These are phyloP conservation scores for Herpetomonas tarakana DNA, from an alignment of 208 protist species.

Conservation along the genomic window DNA sequence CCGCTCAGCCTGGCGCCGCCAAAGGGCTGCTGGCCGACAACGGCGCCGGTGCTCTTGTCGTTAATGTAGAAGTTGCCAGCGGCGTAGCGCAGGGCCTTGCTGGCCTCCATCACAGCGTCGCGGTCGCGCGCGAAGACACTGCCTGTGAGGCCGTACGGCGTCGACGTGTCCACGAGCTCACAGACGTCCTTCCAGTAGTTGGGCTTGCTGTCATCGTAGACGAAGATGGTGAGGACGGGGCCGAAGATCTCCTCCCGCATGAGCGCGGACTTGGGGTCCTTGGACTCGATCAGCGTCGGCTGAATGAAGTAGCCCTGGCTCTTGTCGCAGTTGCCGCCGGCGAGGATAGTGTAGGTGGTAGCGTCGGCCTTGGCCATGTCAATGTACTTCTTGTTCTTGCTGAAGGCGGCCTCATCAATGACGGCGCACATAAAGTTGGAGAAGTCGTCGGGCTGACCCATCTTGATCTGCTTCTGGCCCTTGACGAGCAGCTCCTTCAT, in stretches of 20 bases:
- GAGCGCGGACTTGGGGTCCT: slow-evolving; percentile 78
- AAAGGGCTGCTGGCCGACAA: slow-evolving; percentile 99
- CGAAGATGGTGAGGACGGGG: slow-evolving; percentile 95
- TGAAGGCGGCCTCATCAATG: slow-evolving; percentile 94
- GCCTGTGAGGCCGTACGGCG: slow-evolving; percentile 93
- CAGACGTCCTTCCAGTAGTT: slow-evolving; percentile 86
- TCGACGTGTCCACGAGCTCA: slow-evolving; percentile 81
- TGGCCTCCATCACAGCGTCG: slow-evolving; percentile 53
- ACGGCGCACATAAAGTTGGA: slow-evolving; percentile 94
- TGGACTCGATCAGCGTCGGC: slow-evolving; percentile 94
- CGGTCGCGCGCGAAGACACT: slow-evolving; percentile 91
- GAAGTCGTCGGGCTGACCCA: slow-evolving; percentile 93
- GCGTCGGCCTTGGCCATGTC: slow-evolving; percentile 87
- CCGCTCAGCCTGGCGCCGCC: slow-evolving; percentile 91
- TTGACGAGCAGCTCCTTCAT: slow-evolving; percentile 83
- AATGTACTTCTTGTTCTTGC: slow-evolving; percentile 94
- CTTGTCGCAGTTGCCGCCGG: slow-evolving; percentile 74
- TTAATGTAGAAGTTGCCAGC: slow-evolving; percentile 98
- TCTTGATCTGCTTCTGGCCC: slow-evolving; percentile 89
- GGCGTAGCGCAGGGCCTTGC: slow-evolving; percentile 72
- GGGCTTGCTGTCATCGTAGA: slow-evolving; percentile 92
- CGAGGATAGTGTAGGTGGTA: slow-evolving; percentile 65
- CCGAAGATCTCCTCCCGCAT: slow-evolving; percentile 98
- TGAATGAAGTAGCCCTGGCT: slow-evolving; percentile 93
- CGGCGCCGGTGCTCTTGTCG: slow-evolving; percentile 97